Evolutionary conservation across 2,329 filamentous ascomycete species (phyloP).

Genomic region (Claviceps spartinae): DNA sequence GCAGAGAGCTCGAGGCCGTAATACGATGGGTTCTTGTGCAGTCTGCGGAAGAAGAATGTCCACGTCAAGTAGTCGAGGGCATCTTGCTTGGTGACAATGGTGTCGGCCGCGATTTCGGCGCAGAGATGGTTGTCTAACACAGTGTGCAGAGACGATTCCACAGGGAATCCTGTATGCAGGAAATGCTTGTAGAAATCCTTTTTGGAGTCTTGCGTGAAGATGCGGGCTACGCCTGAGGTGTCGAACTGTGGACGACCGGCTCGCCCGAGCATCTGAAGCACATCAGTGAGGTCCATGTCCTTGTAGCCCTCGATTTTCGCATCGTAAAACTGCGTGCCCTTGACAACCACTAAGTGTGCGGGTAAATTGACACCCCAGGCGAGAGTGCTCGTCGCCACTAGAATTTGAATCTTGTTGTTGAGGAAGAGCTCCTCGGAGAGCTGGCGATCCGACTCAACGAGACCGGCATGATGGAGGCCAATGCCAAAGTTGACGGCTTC

Average conservation of each 20-base stretch:
- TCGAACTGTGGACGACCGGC: constrained; percentile 95
- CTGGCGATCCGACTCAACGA: constrained; percentile 87
- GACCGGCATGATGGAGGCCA: constrained; percentile 88
- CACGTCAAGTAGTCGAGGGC: constrained; percentile 95
- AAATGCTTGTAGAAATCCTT: constrained; percentile 99
- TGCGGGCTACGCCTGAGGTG: constrained; percentile 85
- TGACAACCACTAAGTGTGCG: constrained; percentile 92
- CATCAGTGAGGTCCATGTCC: constrained; percentile 97
- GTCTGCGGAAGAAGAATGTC: constrained; percentile 96
- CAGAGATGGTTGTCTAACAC: constrained; percentile 94
- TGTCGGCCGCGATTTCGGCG: constrained; percentile 87
- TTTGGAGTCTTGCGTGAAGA: constrained; percentile 94
- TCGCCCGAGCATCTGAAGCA: constrained; percentile 93
- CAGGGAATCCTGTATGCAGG: constrained; percentile 91
- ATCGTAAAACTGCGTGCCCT: constrained; percentile 96
- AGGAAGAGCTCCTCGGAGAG: constrained; percentile 89
- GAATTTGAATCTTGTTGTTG: constrained; percentile 95
- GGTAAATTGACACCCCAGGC: constrained; percentile 98
- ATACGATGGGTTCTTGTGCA: constrained; percentile 97
- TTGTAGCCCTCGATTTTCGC: constrained; percentile 96
- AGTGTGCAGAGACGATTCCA: constrained; percentile 91
- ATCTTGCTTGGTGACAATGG: constrained; percentile 88
- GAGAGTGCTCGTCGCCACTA: constrained; percentile 88
- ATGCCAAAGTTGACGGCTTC: constrained; percentile 97
- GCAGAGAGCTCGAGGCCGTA: constrained; percentile 90